Evolutionary conservation across 2,329 filamentous ascomycete genomes (phyloP).

Genomic region (Sclerotinia borealis): DNA sequence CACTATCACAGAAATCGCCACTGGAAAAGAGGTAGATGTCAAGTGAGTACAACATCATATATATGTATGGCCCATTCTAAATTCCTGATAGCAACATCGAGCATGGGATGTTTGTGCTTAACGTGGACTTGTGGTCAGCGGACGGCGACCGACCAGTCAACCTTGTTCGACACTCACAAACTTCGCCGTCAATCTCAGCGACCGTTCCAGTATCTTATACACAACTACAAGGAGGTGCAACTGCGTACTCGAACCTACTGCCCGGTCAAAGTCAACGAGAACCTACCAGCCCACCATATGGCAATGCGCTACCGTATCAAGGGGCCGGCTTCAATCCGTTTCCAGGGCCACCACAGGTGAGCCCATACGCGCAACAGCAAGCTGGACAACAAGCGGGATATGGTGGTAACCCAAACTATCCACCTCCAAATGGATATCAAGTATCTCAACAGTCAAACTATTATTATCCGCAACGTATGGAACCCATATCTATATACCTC

Average conservation of each 20-base stretch:
- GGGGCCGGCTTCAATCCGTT: conserved; percentile 24
- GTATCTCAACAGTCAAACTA: conserved; percentile 16
- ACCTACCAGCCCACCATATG: conserved; percentile 16
- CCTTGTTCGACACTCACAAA: conserved; percentile 58
- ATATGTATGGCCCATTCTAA: conserved; percentile 14
- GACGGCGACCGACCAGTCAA: conserved; percentile 59
- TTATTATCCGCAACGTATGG: conserved; percentile 8
- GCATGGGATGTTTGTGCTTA: conserved; percentile 61
- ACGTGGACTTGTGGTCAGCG: conserved; percentile 62
- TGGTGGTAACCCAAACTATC: conserved; percentile 18
- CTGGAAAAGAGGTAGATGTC: conserved; percentile 75
- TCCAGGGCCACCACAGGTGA: conserved; percentile 26
- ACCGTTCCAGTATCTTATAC: conserved; percentile 75
- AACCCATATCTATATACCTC: background rate
- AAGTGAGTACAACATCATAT: conserved; percentile 51
- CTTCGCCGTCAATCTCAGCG: conserved; percentile 72
- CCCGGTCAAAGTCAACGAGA: conserved; percentile 16
- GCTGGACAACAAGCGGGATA: conserved; percentile 3
- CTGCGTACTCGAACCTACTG: conserved; percentile 27
- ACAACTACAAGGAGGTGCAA: conserved; percentile 38
- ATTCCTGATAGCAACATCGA: conserved; percentile 53
- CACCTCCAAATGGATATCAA: conserved; percentile 35
- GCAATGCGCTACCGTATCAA: conserved; percentile 14
- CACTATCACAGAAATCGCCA: conserved; percentile 66
- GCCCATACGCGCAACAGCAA: conserved; percentile 22